Evolutionary conservation across 2,329 filamentous ascomycete genomes (phyloP), one percentile per base, ranked within the genome.

Genomic region (Colletotrichum viniferum): DNA sequence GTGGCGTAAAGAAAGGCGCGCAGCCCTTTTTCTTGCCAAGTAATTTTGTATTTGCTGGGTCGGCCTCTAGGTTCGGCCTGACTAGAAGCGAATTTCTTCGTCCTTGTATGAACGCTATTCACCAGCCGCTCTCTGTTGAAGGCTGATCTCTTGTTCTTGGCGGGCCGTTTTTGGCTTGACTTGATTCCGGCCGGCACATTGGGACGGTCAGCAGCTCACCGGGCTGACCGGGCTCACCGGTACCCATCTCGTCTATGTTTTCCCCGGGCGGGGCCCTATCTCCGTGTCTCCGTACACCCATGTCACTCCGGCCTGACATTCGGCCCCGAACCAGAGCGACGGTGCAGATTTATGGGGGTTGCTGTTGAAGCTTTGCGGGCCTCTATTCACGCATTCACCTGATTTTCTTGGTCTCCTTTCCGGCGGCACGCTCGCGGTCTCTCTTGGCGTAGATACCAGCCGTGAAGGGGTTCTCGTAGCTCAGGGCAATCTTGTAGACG

Each of bases 391-490:
- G 64, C 70, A 16, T 76, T 86, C 83, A 91, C 78, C 86, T 87
- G 78, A 85, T 83, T 85, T 91, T 91, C 86, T 91, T 90, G 79
- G 83, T 84, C 72, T 86, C 84, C 58, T 85, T 82, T 68, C 80
- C 83, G 63, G 84, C 86, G 34, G 87, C 89, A 77, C 88, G 87
- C 82, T 91, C 88, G 73, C 85, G 85, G 73, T 96, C 94, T 76
- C 95, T 90, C 92, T 97, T 97, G 79, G 93, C 94, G 84, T 98
- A 99, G 82, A 99, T 99, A 78, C 91, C 94, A 4, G 92, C 92
- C 8, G 97, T 99, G 86, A 98, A 99, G 6, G 96, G 96, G 85
- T 98, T 96, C 88, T 98, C 96, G 86, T 92, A 98, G 80, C 88
- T 88, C 82, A 98, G 88, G 13, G 96, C 96, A 77, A 98, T 85